Evolutionary conservation across 2,329 filamentous ascomycete genomes (phyloP).

Genomic region (Botrytis paeoniae): DNA sequence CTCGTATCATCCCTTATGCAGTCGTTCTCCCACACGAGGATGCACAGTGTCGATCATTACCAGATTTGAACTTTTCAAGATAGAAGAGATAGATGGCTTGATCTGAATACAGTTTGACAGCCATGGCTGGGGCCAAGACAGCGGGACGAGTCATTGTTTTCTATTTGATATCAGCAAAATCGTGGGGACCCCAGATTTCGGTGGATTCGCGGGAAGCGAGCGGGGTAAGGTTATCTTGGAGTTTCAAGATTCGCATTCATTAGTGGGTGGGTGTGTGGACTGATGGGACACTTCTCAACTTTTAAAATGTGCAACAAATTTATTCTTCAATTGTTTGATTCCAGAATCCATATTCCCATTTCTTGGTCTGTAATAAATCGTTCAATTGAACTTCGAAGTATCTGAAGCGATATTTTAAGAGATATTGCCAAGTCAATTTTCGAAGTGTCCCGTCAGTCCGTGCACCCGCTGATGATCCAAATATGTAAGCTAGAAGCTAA

Average conservation of each 20-base stretch:
- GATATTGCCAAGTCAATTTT: neutral
- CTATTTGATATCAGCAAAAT: neutral
- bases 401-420: neutral
- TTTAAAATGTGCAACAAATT: neutral
- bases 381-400: neutral
- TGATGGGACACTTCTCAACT: neutral
- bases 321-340: neutral
- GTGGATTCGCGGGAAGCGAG: neutral
- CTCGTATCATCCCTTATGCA: neutral
- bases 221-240: neutral
- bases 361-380: neutral
- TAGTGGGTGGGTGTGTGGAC: neutral
- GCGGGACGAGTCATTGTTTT: neutral
- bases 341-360: neutral
- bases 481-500: neutral
- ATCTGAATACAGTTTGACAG: neutral
- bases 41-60: neutral
- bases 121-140: neutral
- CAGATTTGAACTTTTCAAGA: too few species aligned
- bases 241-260: neutral
- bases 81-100: neutral
- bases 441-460: neutral
- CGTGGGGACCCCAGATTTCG: conserved; percentile 6
- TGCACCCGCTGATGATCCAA: neutral
- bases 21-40: neutral